phyloP scores from a whole-genome alignment of 1,139 yeast genomes.

The Geotrichum australiense region DNA sequence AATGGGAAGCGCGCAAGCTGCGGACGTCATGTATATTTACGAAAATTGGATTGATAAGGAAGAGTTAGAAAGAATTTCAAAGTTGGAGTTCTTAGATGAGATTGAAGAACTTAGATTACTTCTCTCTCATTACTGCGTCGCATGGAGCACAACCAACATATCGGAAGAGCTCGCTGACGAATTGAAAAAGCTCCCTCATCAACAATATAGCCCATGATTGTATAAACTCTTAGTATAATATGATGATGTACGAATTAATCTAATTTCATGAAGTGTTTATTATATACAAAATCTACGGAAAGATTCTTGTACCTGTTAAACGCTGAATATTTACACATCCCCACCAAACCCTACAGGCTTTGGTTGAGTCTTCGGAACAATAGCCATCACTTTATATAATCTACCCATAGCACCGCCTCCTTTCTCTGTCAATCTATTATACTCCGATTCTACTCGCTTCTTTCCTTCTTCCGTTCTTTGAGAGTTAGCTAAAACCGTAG shows the following conservation, averaged over 20 bases:
- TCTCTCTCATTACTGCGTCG: slow-evolving; percentile 69
- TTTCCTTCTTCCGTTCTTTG: slow-evolving; percentile 32
- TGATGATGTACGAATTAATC: too few relatives aligned
- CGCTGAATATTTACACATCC: slow-evolving; percentile 19
- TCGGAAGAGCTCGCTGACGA: slow-evolving; percentile 5
- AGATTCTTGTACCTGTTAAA: too few relatives aligned
- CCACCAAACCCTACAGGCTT: slow-evolving; percentile 44
- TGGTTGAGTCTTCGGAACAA: slow-evolving; percentile 44
- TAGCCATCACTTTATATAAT: slow-evolving; percentile 63
- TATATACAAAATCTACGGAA: slow-evolving; percentile 1
- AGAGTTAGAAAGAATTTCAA: slow-evolving; percentile 50
- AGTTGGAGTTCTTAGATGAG: slow-evolving; percentile 79
- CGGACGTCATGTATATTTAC: slow-evolving; percentile 55
- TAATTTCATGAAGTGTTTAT: too few relatives aligned
- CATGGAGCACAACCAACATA: slow-evolving; percentile 30
- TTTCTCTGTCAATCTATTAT: slow-evolving; percentile 56
- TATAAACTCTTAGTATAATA: too few relatives aligned
- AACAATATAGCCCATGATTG: too few relatives aligned
- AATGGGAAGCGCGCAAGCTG: slow-evolving; percentile 34
- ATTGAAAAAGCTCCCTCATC: slow-evolving; percentile 7
- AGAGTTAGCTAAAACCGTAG: slow-evolving; percentile 36
- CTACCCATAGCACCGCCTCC: slow-evolving; percentile 68
- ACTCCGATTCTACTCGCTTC: slow-evolving; percentile 47
- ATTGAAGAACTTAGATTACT: slow-evolving; percentile 74
- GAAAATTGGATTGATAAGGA: slow-evolving; percentile 47